Percentiles rank a stretch among this genome's conserved stretches.
These are phyloP conservation scores for Cyberlindnera misumaiensis DNA, from an alignment of 805 yeast species.

Conservation along the genomic window DNA sequence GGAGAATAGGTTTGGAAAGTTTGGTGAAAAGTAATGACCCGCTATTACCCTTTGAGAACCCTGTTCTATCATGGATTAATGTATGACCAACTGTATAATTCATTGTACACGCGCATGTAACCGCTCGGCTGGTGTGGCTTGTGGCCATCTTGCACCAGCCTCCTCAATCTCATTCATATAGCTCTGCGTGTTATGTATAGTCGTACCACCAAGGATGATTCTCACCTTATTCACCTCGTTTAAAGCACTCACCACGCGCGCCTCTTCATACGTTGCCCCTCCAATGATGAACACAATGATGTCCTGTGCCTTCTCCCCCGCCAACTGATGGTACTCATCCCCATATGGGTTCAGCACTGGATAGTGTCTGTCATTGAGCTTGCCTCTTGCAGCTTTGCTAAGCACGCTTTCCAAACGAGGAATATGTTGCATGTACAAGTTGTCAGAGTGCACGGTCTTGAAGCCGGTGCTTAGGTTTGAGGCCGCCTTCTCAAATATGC, in stretches of 20 bases:
- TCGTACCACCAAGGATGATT: conserved; percentile 76
- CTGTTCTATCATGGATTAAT: too few relatives aligned
- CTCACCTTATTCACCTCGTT: conserved; percentile 49
- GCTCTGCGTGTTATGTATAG: conserved; percentile 40
- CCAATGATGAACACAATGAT: conserved; percentile 73
- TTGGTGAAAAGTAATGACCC: conserved; percentile 13
- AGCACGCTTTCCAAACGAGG: conserved; percentile 54
- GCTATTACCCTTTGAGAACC: too few relatives aligned
- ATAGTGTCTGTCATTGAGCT: conserved; percentile 28
- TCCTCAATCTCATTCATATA: conserved; percentile 28
- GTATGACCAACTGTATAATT: background rate
- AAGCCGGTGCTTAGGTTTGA: conserved; percentile 27
- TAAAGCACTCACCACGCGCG: conserved; percentile 70
- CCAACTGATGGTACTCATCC: conserved; percentile 13
- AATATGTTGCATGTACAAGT: conserved; percentile 85
- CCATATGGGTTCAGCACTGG: conserved; percentile 36
- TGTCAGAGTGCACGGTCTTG: conserved; percentile 40
- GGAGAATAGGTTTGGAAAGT: conserved; percentile 60
- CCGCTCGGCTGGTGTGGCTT: conserved; percentile 7
- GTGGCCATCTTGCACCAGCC: conserved; percentile 33
- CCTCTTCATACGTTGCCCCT: conserved; percentile 90
- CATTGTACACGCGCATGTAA: conserved; percentile 7
- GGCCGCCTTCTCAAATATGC: conserved; percentile 24
- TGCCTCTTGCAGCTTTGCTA: conserved; percentile 29
- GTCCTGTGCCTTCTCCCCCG: conserved; percentile 45